Evolutionary conservation across 2,329 filamentous ascomycete genomes (phyloP), one percentile per base, ranked within the genome.

Genomic region (Neopestalotiopsis clavispora): DNA sequence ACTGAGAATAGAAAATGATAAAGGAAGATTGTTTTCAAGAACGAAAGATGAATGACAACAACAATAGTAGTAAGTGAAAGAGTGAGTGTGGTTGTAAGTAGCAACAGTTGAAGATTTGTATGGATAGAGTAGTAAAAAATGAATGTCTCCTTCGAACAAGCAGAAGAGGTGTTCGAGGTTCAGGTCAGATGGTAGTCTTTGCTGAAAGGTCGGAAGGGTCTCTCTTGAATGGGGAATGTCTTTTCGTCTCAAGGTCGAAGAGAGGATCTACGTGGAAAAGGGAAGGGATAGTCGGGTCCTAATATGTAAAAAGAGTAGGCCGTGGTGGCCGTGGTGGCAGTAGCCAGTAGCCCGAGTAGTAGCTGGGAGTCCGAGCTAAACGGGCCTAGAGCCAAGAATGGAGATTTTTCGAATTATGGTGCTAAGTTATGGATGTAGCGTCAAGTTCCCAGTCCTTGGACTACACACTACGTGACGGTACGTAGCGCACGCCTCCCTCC

Each of bases 251-350:
- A 52, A 52, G 45, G 45, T 52, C 45, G 45, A 49, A 28, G 42
- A 52, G 45, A 52, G 45, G 45, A 52, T 52, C 45, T 52, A 52
- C 45, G 45, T 23, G n/a, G 45, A 23, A 52, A 52, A 52, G 45
- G 45, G 45, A 52, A 52, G 45, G 45, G 45, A 52, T 52, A 52
- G 45, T 52, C 45, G 45, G 45, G n/a, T 52, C 45, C 45, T 52
- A 52, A 52, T 52, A 52, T 52, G 45, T 52, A 52, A 52, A 52
- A 52, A 52, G 45, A 52, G 34, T 38, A 38, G 45, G 45, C 20
- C 23, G 23, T 28, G 23, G 23, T 28, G 20, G 45, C 45, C 45
- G 45, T 52, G 45, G 45, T 45, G 12, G 45, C 20, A n/a, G 45
- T 20, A 9, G 23, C 23, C 23, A 28, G 23, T 28, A 28, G 23